Evolutionary conservation across 2,329 filamentous ascomycete species (phyloP), one percentile per base, ranked within the genome.

Genomic region (Alternaria incomplexa): DNA sequence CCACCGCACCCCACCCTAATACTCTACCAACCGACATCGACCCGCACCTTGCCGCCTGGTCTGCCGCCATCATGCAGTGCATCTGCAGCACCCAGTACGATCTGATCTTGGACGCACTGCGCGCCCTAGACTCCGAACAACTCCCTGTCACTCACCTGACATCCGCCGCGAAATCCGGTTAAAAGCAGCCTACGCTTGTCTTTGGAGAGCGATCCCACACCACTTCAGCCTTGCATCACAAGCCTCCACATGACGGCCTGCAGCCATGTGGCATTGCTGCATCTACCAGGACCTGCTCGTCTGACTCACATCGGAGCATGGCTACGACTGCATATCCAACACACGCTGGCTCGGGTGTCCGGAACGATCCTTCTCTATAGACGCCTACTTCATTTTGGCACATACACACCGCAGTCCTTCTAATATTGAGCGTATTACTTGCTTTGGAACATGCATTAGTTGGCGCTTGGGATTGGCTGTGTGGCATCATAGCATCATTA

Each of bases 341-440:
- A 78, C 75, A 58, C 76, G 77, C 77, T 72, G 76, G 77, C 67
- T 72, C 76, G 76, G 72, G 77, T 79, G 73, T 66, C 75, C 60
- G 74, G 72, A 74, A 72, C 66, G 65, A 70, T 57, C 52, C 62
- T 60, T 61, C 64, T 65, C 63, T 66, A 68, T 77, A 73, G 70
- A 69, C 68, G 72, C 69, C 66, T 76, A 63, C 60, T 71, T 71
- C 60, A 53, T 62, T 65, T 65, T 62, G 68, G 66, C 62, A 70
- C 56, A 65, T 57, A 65, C 63, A 63, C 48, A 62, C 53, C 65
- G 69, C 67, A 65, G 58, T 63, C 63, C 62, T 78, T 79, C 67
- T 79, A 79, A 79, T 79, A 79, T 63, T 68, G 71, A 78, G 73
- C 76, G 72, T 71, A 61, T 48, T 58, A 56, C 59, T 71, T 69